phyloP scores from a whole-genome alignment of 1,139 yeast genomes.

The Taphrina confusa region DNA sequence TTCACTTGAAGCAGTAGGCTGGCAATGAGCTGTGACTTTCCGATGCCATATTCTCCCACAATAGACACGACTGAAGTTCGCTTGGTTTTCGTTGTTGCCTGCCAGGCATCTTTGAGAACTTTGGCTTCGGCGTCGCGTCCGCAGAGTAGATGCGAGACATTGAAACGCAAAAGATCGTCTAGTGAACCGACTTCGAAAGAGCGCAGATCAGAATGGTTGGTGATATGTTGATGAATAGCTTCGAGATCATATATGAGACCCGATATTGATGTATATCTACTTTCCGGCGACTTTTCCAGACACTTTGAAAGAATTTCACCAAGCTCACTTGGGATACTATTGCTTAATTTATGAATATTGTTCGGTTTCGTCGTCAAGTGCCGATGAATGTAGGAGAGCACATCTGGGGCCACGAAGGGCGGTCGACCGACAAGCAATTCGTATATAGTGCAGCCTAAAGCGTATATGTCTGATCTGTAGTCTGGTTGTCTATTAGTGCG shows the following conservation, averaged over 20 bases:
- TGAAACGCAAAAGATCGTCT: constrained; percentile 13
- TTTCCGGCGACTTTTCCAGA: constrained; percentile 11
- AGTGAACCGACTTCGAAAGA: constrained; percentile 3
- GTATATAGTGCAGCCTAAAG: constrained; percentile 12
- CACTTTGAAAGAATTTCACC: constrained; percentile 9
- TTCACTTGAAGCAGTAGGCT: not conserved
- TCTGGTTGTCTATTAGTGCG: constrained; percentile 14
- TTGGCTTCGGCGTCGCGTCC: constrained; percentile 15
- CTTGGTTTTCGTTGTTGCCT: not conserved
- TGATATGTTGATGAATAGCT: not conserved
- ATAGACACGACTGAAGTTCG: not conserved
- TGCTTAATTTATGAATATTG: not conserved
- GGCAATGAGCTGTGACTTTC: constrained; percentile 12
- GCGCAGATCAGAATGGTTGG: not conserved
- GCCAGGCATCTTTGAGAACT: not conserved
- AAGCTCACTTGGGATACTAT: constrained; percentile 6
- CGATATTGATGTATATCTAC: constrained; percentile 5
- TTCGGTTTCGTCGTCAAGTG: constrained; percentile 6
- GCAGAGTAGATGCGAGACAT: not conserved
- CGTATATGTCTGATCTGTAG: constrained; percentile 19
- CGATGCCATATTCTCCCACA: constrained; percentile 9
- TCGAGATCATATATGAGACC: constrained; percentile 22
- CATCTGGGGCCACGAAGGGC: constrained; percentile 14
- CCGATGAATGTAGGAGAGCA: constrained; percentile 8
- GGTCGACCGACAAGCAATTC: constrained; percentile 14